Evolutionary conservation across 176 grass and related monocot genomes (phyloP), one percentile per base, ranked within the genome.

Genomic region (Raddia distichophylla): DNA sequence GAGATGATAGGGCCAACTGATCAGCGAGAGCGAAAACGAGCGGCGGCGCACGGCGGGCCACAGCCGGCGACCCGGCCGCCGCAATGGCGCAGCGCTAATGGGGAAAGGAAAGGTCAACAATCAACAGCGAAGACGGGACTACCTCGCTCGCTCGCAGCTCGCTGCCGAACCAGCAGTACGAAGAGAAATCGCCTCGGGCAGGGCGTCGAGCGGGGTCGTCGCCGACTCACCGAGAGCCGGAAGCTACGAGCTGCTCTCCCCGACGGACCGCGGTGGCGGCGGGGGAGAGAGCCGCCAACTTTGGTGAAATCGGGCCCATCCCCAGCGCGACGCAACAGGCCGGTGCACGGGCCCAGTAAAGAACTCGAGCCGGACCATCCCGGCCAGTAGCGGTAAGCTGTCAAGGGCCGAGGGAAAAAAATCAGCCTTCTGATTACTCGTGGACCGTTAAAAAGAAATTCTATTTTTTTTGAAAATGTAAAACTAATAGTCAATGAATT

Each of bases 141-240:
- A 43, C 67, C 71, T 80, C 22, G 65, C n/a, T 76, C 51, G 62
- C 75, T 53, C 51, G 0, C 22, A 42, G 62, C 75, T 53, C 51
- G 0, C 22, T 74, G 13, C 63, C 63, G 56, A 53, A 53, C 50
- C 12, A 12, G 3, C 15, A 53, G 11, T 13, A 53, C 12, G 50
- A 3, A 5, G 50, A 53, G 50, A 15, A 15, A 12, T 74, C 35
- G 17, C 53, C 71, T 35, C 32, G 34, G 15, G 7, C 17, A 4
- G 1, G 33, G 71, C 32, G 16, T 32, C 7, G 33, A n/a, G 51
- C 15, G 71, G 44, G 33, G 66, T 19, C 37, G 37, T 3, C 37
- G 37, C 37, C 37, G 43, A 40, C 3, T 3, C 37, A 0, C 37
- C 37, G 43, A 40, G 9, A 43, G 6, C 52, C 5, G 4, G 49